These are phyloP conservation scores for Paracoccidioides brasiliensis DNA, from an alignment of 2,329 filamentous ascomycete species.

Conservation along the genomic window DNA sequence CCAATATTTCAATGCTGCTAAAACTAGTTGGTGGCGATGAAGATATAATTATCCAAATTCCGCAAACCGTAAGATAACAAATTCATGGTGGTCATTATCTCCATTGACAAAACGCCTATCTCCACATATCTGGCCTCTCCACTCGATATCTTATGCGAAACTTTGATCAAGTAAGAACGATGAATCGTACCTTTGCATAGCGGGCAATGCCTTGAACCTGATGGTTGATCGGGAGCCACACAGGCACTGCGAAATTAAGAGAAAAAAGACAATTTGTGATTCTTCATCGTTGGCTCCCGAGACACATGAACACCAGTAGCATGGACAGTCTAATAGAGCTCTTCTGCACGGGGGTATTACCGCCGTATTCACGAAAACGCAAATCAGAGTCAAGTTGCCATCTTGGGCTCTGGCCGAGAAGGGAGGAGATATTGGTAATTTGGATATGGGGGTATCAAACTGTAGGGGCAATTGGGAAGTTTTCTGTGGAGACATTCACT, in stretches of 20 bases:
- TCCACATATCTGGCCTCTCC: conserved; percentile 42
- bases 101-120: conserved; percentile 51
- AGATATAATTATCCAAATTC: no score
- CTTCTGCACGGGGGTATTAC: conserved; percentile 27
- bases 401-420: conserved; percentile 38
- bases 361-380: conserved; percentile 34
- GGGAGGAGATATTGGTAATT: conserved; percentile 43
- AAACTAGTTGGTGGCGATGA: no score
- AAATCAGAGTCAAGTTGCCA: conserved; percentile 36
- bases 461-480: conserved; percentile 11
- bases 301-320: conserved; percentile 26
- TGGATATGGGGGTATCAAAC: conserved; percentile 33
- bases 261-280: conserved; percentile 23
- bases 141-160: conserved; percentile 38
- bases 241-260: conserved; percentile 18
- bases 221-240: neutral
- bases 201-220: neutral
- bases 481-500: conserved; percentile 35
- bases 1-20: no score
- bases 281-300: conserved; percentile 23
- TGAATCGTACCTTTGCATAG: neutral
- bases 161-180: conserved; percentile 13
- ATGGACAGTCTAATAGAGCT: conserved; percentile 15
- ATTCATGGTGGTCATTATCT: conserved; percentile 38
- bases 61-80: conserved; percentile 42